A percentile compares a stretch with the other conserved stretches of the same genome.
Evolutionary conservation across 1,139 yeast genomes (phyloP).

Genomic region (Pichia inconspicua): DNA sequence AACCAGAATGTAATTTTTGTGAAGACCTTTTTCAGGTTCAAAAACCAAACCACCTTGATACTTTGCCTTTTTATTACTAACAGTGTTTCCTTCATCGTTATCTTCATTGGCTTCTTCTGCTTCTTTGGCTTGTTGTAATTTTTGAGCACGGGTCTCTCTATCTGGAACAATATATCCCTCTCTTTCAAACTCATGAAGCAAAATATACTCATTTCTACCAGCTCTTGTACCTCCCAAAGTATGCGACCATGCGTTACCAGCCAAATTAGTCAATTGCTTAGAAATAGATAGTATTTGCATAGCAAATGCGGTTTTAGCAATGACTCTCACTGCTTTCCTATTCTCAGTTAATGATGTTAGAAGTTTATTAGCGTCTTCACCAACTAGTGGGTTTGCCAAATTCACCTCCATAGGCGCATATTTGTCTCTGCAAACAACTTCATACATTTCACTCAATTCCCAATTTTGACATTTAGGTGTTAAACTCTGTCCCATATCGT

Average conservation of each 20-base stretch:
- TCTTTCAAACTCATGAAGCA: conserved; percentile 83
- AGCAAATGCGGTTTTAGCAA: conserved; percentile 73
- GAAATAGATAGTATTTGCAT: conserved; percentile 84
- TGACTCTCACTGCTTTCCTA: conserved; percentile 55
- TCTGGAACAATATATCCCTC: conserved; percentile 86
- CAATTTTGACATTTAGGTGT: conserved; percentile 93
- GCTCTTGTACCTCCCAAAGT: conserved; percentile 94
- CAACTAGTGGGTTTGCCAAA: conserved; percentile 54
- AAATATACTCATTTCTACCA: conserved; percentile 89
- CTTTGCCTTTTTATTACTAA: conserved; percentile 68
- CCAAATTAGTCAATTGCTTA: conserved; percentile 83
- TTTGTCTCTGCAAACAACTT: conserved; percentile 57
- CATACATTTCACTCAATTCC: conserved; percentile 90
- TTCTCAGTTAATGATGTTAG: conserved; percentile 68
- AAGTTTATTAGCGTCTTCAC: conserved; percentile 61
- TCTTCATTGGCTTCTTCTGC: conserved; percentile 17
- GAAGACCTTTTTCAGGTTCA: conserved; percentile 94
- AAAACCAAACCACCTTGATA: conserved; percentile 90
- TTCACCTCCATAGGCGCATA: conserved; percentile 65
- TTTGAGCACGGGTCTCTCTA: conserved; percentile 52
- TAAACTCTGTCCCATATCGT: conserved; percentile 90
- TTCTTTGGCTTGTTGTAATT: conserved; percentile 29
- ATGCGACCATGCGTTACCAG: conserved; percentile 97
- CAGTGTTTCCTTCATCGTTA: conserved; percentile 38
- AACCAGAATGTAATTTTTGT: conserved; percentile 79